Evolutionary conservation across 192 early-diverging fungal species (phyloP).

Genomic region (Coemansia interrupta): DNA sequence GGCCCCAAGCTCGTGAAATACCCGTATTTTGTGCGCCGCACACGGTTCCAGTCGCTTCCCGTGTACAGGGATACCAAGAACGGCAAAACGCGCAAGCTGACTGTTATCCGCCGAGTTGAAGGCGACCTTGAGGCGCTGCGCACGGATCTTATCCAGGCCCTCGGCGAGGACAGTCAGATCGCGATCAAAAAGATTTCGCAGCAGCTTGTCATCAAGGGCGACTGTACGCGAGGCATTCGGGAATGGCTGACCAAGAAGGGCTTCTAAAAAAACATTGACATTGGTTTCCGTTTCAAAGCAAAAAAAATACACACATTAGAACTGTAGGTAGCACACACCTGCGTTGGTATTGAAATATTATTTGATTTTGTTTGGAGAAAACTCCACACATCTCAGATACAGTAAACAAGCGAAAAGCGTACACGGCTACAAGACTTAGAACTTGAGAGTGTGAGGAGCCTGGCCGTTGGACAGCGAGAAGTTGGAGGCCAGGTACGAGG

Average conservation of each 20-base stretch:
- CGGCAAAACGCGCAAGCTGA: constrained; percentile 60
- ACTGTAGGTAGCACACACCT: neutral
- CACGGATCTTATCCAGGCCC: constrained; percentile 16
- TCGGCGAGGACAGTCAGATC: constrained; percentile 25
- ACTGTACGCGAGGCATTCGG: constrained; percentile 47
- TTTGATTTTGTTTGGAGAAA: constrained; percentile 9
- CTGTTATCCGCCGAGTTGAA: constrained; percentile 66
- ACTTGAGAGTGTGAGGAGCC: constrained; percentile 92
- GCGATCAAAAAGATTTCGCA: constrained; percentile 43
- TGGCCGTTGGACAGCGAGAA: constrained; percentile 96
- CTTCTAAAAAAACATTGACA: constrained; percentile 39
- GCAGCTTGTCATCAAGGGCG: constrained; percentile 59
- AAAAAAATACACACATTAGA: neutral
- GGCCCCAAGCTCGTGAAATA: constrained; percentile 10
- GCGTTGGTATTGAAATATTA: neutral
- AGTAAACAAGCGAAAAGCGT: constrained; percentile 23
- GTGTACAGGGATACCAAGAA: constrained; percentile 71
- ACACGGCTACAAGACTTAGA: constrained; percentile 64
- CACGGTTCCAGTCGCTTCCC: constrained; percentile 59
- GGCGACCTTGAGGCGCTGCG: constrained; percentile 59
- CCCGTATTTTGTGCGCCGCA: constrained; percentile 66
- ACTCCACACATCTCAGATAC: constrained; percentile 15
- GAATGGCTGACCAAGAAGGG: constrained; percentile 58
- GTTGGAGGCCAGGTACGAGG: constrained; percentile 80
- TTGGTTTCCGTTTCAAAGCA: too few relatives aligned